phyloP scores from a whole-genome alignment of 805 yeast species.

The Metschnikowia vanudenii region DNA sequence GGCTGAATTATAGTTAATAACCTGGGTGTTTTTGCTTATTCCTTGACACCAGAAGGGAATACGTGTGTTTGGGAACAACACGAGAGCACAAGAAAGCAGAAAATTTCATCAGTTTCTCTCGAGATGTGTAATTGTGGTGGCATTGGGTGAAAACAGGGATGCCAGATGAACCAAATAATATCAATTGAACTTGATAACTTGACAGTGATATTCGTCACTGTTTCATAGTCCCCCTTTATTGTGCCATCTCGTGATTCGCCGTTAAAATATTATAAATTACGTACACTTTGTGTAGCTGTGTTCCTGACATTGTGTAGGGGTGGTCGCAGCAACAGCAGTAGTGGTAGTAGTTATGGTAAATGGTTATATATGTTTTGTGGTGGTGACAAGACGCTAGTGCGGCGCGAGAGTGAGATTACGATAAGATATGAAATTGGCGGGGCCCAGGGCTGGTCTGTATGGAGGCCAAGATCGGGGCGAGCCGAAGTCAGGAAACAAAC shows the following conservation, averaged over 20 bases:
- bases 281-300: constrained; percentile 13
- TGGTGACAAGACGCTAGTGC: constrained; percentile 5
- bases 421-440: constrained; percentile 5
- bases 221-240: too few relatives aligned
- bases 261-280: not conserved
- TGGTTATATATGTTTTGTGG: not conserved
- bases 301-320: constrained; percentile 11
- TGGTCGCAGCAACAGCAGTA: too few relatives aligned
- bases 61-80: too few relatives aligned
- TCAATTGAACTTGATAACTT: too few relatives aligned
- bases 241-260: too few relatives aligned
- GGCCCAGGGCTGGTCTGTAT: not conserved
- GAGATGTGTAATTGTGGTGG: not conserved
- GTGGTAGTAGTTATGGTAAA: not conserved
- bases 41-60: not conserved
- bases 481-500: not conserved
- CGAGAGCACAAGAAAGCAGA: too few relatives aligned
- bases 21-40: not conserved
- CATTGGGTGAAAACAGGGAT: too few relatives aligned
- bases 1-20: constrained; percentile 20
- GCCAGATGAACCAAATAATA: too few relatives aligned
- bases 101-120: too few relatives aligned
- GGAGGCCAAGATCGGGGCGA: not conserved
- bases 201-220: too few relatives aligned
- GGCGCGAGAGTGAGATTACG: not conserved